phyloP scores from a whole-genome alignment of 2,329 filamentous ascomycete genomes.

The Myriosclerotinia scirpicola region DNA sequence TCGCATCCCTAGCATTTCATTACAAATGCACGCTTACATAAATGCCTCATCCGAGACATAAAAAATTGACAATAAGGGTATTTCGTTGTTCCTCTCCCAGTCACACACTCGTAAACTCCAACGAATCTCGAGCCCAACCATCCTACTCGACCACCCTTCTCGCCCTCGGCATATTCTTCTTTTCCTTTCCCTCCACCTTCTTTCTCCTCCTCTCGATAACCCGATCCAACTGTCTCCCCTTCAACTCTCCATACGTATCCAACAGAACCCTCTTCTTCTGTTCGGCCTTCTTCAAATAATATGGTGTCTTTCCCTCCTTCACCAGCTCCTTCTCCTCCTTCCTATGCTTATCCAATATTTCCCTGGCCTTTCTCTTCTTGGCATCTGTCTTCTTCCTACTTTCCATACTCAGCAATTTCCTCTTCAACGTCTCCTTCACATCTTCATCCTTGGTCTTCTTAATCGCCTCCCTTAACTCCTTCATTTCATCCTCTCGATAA shows the following conservation, averaged over 20 bases:
- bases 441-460: constrained; percentile 65
- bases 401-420: constrained; percentile 74
- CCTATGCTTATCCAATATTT: constrained; percentile 72
- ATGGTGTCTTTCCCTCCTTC: constrained; percentile 85
- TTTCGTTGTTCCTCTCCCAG: neutral
- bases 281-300: constrained; percentile 89
- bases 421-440: constrained; percentile 69
- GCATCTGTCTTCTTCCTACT: constrained; percentile 70
- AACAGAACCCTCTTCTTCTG: constrained; percentile 82
- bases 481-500: constrained; percentile 82
- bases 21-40: neutral
- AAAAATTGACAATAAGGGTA: neutral
- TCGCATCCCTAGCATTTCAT: neutral
- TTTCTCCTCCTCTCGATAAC: constrained; percentile 84
- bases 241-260: constrained; percentile 80
- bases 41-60: neutral
- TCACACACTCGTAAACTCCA: neutral
- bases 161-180: constrained; percentile 66
- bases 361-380: constrained; percentile 66
- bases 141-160: constrained; percentile 45
- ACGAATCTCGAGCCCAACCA: neutral
- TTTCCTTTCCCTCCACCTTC: constrained; percentile 85
- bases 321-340: constrained; percentile 81
- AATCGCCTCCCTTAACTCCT: constrained; percentile 67
- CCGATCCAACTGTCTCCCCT: constrained; percentile 78